Evolutionary conservation across 2,329 filamentous ascomycete species (phyloP).

Genomic region (Mycosphaerella sp.): DNA sequence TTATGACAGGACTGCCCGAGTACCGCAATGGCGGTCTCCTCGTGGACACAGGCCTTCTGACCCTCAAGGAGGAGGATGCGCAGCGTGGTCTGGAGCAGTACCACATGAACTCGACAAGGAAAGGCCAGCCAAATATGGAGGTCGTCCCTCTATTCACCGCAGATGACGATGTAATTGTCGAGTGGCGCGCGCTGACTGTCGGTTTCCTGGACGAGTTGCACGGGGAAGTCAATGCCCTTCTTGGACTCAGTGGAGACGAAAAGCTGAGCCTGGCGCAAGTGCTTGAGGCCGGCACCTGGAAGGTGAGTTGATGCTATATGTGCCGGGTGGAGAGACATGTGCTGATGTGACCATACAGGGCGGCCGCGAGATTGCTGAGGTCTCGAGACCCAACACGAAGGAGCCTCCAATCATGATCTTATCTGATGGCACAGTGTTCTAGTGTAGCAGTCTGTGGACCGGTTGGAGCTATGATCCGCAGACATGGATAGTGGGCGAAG

Average conservation of each 20-base stretch:
- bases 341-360: slow-evolving; percentile 50
- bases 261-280: slow-evolving; percentile 75
- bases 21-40: slow-evolving; percentile 89
- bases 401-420: slow-evolving; percentile 94
- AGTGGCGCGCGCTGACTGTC: slow-evolving; percentile 71
- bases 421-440: slow-evolving; percentile 95
- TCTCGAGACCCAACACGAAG: slow-evolving; percentile 91
- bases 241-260: slow-evolving; percentile 64
- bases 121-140: slow-evolving; percentile 64
- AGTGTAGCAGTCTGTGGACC: slow-evolving; percentile 32
- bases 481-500: slow-evolving; percentile 8
- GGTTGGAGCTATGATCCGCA: slow-evolving; percentile 25
- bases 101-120: slow-evolving; percentile 62
- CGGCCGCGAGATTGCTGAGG: slow-evolving; percentile 90
- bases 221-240: slow-evolving; percentile 58
- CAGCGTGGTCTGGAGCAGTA: slow-evolving; percentile 66
- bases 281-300: slow-evolving; percentile 95
- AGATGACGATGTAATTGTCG: slow-evolving; percentile 71
- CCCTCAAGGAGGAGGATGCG: slow-evolving; percentile 62
- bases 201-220: slow-evolving; percentile 67
- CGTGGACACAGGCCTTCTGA: slow-evolving; percentile 75
- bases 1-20: slow-evolving; percentile 82
- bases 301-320: slow-evolving; percentile 55
- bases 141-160: slow-evolving; percentile 67
- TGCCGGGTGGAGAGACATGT: not conserved